These are phyloP conservation scores for Pestalotiopsis sp. DNA, from an alignment of 2,329 filamentous ascomycete species.

Conservation along the genomic window DNA sequence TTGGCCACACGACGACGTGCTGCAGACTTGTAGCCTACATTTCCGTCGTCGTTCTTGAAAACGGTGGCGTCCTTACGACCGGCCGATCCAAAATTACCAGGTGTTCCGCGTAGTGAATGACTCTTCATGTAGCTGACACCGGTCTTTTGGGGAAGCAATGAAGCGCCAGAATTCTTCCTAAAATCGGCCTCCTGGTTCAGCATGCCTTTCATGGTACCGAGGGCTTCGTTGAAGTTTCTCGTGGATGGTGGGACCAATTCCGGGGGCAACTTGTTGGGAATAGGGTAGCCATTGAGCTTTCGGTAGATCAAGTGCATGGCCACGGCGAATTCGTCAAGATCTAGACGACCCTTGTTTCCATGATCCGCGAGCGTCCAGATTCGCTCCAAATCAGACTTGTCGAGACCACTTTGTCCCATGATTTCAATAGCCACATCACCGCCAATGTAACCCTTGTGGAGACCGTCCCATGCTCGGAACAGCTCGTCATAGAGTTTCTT, in stretches of 20 bases:
- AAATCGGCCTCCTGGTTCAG: constrained; percentile 87
- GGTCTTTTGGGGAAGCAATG: constrained; percentile 90
- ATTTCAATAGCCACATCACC: constrained; percentile 96
- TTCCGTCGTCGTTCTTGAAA: constrained; percentile 94
- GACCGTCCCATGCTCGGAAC: constrained; percentile 95
- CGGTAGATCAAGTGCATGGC: constrained; percentile 99
- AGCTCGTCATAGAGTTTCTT: constrained; percentile 95
- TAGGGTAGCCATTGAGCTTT: constrained; percentile 92
- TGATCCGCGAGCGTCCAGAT: constrained; percentile 96
- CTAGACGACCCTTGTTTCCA: constrained; percentile 89
- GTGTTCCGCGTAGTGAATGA: constrained; percentile 80
- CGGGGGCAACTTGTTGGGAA: constrained; percentile 83
- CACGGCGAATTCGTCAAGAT: constrained; percentile 96
- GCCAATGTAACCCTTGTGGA: constrained; percentile 88
- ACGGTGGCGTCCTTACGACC: constrained; percentile 92
- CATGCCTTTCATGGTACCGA: constrained; percentile 89
- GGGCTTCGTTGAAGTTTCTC: constrained; percentile 88
- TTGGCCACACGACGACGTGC: constrained; percentile 83
- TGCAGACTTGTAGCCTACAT: constrained; percentile 90
- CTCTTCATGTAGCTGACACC: constrained; percentile 98
- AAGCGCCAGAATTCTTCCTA: constrained; percentile 86
- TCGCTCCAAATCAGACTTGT: constrained; percentile 85
- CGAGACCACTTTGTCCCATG: constrained; percentile 92
- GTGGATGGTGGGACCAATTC: constrained; percentile 95
- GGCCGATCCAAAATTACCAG: constrained; percentile 52